Evolutionary conservation across 768 basidiomycete species (phyloP).

Genomic region (Arthromyces matolae): DNA sequence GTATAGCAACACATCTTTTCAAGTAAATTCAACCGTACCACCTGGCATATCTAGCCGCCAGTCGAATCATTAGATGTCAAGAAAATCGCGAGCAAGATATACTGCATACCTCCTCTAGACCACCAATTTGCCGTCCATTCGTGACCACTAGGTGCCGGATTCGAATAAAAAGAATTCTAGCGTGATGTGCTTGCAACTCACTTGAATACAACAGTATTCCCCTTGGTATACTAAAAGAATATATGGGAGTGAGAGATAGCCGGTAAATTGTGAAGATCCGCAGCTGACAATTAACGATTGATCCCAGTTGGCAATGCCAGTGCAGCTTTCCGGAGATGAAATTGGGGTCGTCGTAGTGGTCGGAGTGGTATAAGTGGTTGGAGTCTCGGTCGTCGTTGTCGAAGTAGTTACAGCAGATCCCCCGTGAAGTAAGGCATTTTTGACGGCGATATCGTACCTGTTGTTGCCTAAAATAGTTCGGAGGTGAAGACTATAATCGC

Average conservation of each 20-base stretch:
- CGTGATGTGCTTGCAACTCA: neutral
- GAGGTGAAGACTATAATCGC: neutral
- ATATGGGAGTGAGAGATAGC: neutral
- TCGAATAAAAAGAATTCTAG: neutral
- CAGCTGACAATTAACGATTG: neutral
- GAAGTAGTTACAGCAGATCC: constrained; percentile 20
- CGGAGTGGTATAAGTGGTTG: neutral
- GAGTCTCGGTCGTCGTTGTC: neutral
- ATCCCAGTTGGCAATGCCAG: constrained; percentile 1
- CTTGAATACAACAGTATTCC: constrained; percentile 4
- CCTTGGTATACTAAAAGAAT: constrained; percentile 2
- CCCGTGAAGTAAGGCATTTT: constrained; percentile 52
- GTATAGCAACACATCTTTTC: neutral
- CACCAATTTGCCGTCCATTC: constrained; percentile 16
- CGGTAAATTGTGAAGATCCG: neutral
- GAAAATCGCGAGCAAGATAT: neutral
- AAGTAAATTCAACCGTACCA: constrained; percentile 6
- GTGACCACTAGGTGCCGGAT: neutral
- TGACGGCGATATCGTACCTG: constrained; percentile 58
- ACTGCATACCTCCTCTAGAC: constrained; percentile 11
- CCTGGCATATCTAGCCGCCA: constrained; percentile 5
- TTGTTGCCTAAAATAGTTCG: constrained; percentile 39
- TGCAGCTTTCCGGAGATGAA: neutral
- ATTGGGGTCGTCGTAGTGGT: neutral
- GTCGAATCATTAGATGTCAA: neutral